Evolutionary conservation across 1,139 yeast genomes (phyloP).

Genomic region (Yamadazyma jaroonii): DNA sequence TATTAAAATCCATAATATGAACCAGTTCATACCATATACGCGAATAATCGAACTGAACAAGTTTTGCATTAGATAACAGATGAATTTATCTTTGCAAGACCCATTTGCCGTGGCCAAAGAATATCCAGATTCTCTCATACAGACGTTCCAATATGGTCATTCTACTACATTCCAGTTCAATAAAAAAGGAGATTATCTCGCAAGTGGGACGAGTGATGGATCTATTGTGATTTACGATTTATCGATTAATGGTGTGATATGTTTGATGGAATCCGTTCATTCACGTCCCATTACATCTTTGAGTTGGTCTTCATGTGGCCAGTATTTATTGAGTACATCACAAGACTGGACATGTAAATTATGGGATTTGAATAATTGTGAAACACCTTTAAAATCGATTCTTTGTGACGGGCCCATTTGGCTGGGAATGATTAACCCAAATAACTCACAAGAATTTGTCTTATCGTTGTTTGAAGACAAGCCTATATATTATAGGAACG

Average conservation of each 20-base stretch:
- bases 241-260: constrained; percentile 52
- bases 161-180: constrained; percentile 74
- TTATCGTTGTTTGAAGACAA: constrained; percentile 53
- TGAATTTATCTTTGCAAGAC: constrained; percentile 86
- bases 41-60: neutral
- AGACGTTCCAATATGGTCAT: constrained; percentile 65
- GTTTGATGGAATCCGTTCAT: constrained; percentile 58
- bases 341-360: constrained; percentile 81
- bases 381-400: constrained; percentile 34
- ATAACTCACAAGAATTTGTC: constrained; percentile 37
- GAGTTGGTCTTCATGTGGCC: constrained; percentile 75
- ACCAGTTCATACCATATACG: constrained; percentile 2
- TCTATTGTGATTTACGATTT: constrained; percentile 74
- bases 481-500: constrained; percentile 52
- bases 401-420: constrained; percentile 70
- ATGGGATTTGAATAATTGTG: constrained; percentile 64
- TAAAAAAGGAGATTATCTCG: constrained; percentile 80
- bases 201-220: constrained; percentile 83
- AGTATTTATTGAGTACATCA: constrained; percentile 69
- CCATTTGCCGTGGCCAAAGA: constrained; percentile 93
- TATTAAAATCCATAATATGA: neutral
- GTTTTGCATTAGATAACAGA: constrained; percentile 16
- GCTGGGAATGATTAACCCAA: constrained; percentile 64
- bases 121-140: constrained; percentile 79
- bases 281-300: constrained; percentile 72